Percentiles rank a stretch among this genome's conserved stretches.
Conservation (phyloP, 345 rosid species). For the Isatis tinctoria region DNA sequence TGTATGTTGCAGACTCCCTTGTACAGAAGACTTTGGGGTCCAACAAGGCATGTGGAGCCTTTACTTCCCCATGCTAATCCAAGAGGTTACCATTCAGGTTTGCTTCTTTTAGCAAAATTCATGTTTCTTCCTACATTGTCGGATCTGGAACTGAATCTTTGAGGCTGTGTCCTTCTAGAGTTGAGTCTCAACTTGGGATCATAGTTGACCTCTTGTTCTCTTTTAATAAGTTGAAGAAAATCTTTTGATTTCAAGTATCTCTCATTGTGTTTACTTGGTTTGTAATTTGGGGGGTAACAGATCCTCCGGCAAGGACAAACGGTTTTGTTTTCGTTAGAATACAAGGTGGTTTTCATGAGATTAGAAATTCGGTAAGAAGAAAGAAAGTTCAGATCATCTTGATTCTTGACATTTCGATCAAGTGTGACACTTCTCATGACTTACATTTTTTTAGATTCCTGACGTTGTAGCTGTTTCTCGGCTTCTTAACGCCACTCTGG, state of each 20-base stretch:
- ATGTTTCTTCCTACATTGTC: slow-evolving; percentile 1
- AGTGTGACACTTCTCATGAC: neutral
- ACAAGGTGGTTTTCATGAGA: slow-evolving; percentile 99
- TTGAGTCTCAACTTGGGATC: neutral
- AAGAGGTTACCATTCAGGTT: slow-evolving; percentile 77
- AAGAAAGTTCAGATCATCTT: neutral
- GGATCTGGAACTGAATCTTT: slow-evolving; percentile 4
- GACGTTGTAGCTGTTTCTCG: slow-evolving; percentile 83
- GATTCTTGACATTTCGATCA: neutral
- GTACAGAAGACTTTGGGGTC: slow-evolving; percentile 88
- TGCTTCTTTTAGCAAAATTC: neutral
- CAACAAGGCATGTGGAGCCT: slow-evolving; percentile 61
- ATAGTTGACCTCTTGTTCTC: neutral
- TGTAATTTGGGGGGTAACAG: slow-evolving; percentile 36
- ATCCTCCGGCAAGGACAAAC: slow-evolving; percentile 51
- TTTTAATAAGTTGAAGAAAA: neutral
- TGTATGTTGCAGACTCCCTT: slow-evolving; percentile 54
- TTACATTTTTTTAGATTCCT: slow-evolving; percentile 47
- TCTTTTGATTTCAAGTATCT: neutral
- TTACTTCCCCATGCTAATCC: slow-evolving; percentile 85
- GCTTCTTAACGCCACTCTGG: slow-evolving; percentile 90
- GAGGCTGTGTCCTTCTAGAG: neutral
- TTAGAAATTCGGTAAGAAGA: slow-evolving; percentile 89
- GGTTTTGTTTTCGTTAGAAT: slow-evolving; percentile 87
- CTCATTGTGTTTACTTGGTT: neutral